Base-by-base conservation (phyloP, 306 rosid genomes). In the Benincasa hispida region DNA sequence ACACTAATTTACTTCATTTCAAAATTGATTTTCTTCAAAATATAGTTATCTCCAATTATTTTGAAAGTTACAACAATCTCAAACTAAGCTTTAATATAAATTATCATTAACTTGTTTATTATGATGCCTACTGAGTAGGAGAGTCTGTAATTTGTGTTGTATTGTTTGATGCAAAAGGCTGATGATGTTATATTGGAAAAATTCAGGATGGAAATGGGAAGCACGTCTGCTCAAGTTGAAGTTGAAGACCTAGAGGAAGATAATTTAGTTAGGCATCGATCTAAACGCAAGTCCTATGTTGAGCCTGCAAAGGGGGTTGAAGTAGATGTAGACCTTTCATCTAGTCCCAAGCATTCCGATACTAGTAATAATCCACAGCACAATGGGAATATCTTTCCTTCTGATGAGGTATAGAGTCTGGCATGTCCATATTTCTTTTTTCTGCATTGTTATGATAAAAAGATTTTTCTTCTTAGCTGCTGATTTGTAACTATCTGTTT, bases 191-290 rank as follows among this genome's bases (percentile, higher is more conserved):
- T 30, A 42, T 65, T 21, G 79, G 84, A 80, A 82, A 63, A 77
- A 83, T 83, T 63, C 80, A 94, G 99, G 81, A 79, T 90, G 88
- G 93, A 85, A 86, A 60, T 82, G 53, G 99, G 96, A 89, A 82
- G 86, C 81, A 84, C 93, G 41, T 85, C 89, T 61, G 70, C 84
- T 74, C 91, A 83, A 76, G 92, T 90, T 70, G 97, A 90, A 76
- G 82, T 58, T 83, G 96, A 90, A 81, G 97, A 90, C 55, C 47
- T 83, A 77, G 96, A 92, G 73, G 93, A 92, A 82, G 86, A 88
- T 42, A 96, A 91, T 77, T 89, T 94, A 65, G 89, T 87, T 21
- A 86, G 93, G 84, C 88, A 90, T 78, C 87, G 90, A 75, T 80
- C 97, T 81, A 85, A 88, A 77, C 86, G 67, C 51, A 47, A 66